Evolutionary conservation across 1,139 yeast genomes (phyloP).

Genomic region (Meyerozyma smithsonii): DNA sequence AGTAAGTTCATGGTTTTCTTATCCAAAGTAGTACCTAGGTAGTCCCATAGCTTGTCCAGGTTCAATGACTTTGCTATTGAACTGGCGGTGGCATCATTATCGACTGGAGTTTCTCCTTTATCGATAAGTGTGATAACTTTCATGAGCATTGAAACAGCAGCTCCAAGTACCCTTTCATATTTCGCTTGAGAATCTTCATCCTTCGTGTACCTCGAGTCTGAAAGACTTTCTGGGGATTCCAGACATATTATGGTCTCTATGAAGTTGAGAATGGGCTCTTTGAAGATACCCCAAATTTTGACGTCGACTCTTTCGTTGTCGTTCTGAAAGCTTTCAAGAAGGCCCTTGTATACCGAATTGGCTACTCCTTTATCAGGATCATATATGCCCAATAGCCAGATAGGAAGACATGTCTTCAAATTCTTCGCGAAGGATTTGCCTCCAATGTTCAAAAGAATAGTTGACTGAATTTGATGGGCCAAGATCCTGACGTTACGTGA

Average conservation of each 20-base stretch:
- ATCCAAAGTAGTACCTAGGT: constrained; percentile 22
- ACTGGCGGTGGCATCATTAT: constrained; percentile 13
- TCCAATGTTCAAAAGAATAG: constrained; percentile 46
- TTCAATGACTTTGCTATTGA: constrained; percentile 28
- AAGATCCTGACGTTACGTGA: constrained; percentile 58
- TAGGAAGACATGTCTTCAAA: constrained; percentile 65
- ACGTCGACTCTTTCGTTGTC: constrained; percentile 48
- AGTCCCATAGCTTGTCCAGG: constrained; percentile 43
- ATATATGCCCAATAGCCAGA: constrained; percentile 65
- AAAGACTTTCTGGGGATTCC: constrained; percentile 60
- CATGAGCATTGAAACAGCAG: constrained; percentile 48
- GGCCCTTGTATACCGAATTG: constrained; percentile 40
- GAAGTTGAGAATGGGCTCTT: constrained; percentile 50
- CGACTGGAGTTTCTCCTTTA: constrained; percentile 8
- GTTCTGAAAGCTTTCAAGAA: constrained; percentile 53
- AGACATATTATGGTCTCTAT: constrained; percentile 46
- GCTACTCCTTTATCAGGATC: constrained; percentile 67
- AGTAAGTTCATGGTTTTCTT: constrained; percentile 34
- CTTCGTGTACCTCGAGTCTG: constrained; percentile 71
- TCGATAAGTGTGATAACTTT: constrained; percentile 26
- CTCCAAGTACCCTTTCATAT: constrained; percentile 54
- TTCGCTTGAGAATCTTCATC: constrained; percentile 67
- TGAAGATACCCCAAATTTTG: constrained; percentile 58
- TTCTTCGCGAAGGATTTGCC: constrained; percentile 57
- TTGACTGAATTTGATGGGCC: constrained; percentile 63